Evolutionary conservation across 306 rosid species (phyloP), one percentile per base, ranked within the genome.

Genomic region (Oxytropis ochrocephala): DNA sequence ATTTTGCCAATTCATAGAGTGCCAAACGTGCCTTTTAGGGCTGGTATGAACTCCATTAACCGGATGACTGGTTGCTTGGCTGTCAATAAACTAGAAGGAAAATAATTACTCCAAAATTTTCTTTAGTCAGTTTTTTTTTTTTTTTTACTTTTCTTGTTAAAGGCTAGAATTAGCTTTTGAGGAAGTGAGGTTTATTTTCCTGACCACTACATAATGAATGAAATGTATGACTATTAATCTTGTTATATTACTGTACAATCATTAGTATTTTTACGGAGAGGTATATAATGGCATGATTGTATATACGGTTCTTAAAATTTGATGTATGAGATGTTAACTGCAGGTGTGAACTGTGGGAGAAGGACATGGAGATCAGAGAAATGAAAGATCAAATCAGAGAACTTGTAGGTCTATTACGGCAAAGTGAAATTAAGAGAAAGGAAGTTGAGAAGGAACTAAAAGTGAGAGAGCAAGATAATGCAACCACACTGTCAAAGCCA

Each of bases 291-390:
- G 44, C 42, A 43, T 54, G 54, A 35, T 69, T 35, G 47, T 46
- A 42, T 61, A 50, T 70, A 10, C 38, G 44, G 35, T 29, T n/a
- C n/a, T n/a, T 61, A 17, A 75, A 70, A 63, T 65, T 69, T 18
- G 27, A 78, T 63, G 62, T 17, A 63, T 74, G 63, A 65, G 66
- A 24, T 56, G 24, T 67, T 76, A 41, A 65, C 50, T 67, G 54
- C 87, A 92, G 98, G 89, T 93, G 97, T 78, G 96, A 90, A 63
- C 38, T 87, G 56, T 93, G 98, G 98, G 98, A 93, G 83, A 90
- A 90, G 75, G 93, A 88, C 58, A 76, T 84, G 32, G 98, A 93
- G 79, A 82, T 80, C 36, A 85, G 78, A 86, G 98, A 93, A 88
- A 93, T 93, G 89, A 84, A 88, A 77, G 98, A 93, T 79, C 97